A percentile compares a stretch with the other conserved stretches of the same genome.
These are phyloP conservation scores for Acanthamoeba castellanii DNA, from an alignment of 208 protist species.

Conservation along the genomic window DNA sequence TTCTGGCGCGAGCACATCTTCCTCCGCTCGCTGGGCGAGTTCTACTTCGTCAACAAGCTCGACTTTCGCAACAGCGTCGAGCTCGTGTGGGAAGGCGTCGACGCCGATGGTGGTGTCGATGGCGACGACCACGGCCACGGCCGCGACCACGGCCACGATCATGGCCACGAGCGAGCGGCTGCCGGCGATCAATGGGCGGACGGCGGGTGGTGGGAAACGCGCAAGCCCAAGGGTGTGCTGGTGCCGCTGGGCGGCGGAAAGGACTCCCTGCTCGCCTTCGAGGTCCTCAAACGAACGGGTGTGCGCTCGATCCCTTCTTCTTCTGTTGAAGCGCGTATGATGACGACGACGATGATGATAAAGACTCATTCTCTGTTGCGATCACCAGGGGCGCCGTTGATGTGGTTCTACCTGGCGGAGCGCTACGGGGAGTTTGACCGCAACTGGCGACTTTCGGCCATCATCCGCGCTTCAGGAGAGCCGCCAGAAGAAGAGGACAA, in stretches of 20 bases:
- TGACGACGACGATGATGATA: too few relatives aligned
- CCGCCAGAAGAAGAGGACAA: background rate
- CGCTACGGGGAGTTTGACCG: constrained; percentile 31
- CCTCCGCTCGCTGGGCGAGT: background rate
- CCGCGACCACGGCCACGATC: too few relatives aligned
- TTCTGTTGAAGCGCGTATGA: too few relatives aligned
- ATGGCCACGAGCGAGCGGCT: background rate
- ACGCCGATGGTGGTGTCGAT: background rate
- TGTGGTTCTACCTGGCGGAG: constrained; percentile 52
- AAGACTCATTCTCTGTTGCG: too few relatives aligned
- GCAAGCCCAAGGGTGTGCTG: background rate
- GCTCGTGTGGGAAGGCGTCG: background rate
- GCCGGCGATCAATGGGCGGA: too few relatives aligned
- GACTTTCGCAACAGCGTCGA: background rate
- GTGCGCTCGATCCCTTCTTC: too few relatives aligned
- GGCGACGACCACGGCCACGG: too few relatives aligned
- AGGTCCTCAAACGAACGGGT: background rate
- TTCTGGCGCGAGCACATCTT: constrained; percentile 53
- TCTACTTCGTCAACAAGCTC: constrained; percentile 28
- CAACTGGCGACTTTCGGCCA: constrained; percentile 8
- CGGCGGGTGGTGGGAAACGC: background rate
- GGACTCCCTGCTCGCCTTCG: constrained; percentile 27
- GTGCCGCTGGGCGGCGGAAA: constrained; percentile 40
- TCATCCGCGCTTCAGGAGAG: background rate
- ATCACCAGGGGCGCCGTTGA: background rate